Percentiles rank a stretch among this genome's conserved stretches.
These are phyloP conservation scores for Tulasnella sp. DNA, from an alignment of 768 basidiomycete species.

Conservation along the genomic window DNA sequence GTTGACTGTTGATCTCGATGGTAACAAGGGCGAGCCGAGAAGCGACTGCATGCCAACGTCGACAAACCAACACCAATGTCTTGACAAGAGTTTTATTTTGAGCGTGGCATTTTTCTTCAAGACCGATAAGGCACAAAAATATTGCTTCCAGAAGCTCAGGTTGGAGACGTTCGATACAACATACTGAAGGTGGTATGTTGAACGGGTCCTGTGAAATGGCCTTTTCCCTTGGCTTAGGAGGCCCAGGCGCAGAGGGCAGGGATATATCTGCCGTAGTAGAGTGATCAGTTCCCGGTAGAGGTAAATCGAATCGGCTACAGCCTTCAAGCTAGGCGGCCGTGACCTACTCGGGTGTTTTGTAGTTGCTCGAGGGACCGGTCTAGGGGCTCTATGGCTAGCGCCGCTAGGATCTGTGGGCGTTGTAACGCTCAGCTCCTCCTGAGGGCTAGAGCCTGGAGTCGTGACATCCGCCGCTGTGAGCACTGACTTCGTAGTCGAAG, in stretches of 20 bases:
- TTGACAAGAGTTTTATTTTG: not conserved
- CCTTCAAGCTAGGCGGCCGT: no score
- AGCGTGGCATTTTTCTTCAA: not conserved
- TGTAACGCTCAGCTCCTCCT: not conserved
- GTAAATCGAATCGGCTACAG: no score
- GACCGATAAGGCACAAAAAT: not conserved
- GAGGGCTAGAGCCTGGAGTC: not conserved
- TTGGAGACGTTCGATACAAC: not conserved
- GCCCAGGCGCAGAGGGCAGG: not conserved
- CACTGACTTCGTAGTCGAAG: not conserved
- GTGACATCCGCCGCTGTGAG: not conserved
- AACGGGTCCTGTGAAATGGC: not conserved
- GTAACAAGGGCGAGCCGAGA: not conserved
- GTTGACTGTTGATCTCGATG: not conserved
- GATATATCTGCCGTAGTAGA: not conserved
- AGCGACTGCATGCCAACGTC: not conserved
- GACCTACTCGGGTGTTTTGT: no score
- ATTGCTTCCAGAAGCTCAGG: not conserved
- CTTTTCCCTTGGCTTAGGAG: not conserved
- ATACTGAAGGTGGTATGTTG: not conserved
- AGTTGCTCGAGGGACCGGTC: no score
- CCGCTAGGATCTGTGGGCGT: no score
- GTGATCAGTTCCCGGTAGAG: no score
- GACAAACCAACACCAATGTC: not conserved
- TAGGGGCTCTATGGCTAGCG: no score